phyloP scores from a whole-genome alignment of 2,329 filamentous ascomycete genomes.

The Elsinoe perseae region DNA sequence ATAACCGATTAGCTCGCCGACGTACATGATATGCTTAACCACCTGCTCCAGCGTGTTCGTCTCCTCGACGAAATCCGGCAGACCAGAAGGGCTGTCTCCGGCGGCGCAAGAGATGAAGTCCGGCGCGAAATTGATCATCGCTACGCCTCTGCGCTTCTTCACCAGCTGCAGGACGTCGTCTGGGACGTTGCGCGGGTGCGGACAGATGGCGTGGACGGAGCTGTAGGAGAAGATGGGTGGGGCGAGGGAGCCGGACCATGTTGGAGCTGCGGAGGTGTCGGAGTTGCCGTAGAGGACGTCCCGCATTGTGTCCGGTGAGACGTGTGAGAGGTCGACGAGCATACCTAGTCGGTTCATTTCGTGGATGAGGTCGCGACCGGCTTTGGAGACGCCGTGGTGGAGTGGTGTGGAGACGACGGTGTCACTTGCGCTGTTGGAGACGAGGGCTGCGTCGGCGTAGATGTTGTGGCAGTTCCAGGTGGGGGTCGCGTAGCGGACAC shows the following conservation, averaged over 20 bases:
- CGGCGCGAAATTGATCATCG: conserved; percentile 87
- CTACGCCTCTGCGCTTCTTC: conserved; percentile 62
- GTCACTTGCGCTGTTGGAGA: conserved; percentile 40
- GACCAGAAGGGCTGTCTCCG: conserved; percentile 47
- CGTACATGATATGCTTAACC: conserved; percentile 71
- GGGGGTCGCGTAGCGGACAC: conserved; percentile 79
- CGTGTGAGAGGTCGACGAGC: conserved; percentile 84
- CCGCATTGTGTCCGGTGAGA: conserved; percentile 71
- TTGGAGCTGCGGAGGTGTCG: conserved; percentile 40
- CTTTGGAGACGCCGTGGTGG: conserved; percentile 65
- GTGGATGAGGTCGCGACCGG: conserved; percentile 59
- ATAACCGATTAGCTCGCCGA: conserved; percentile 75
- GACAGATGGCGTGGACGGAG: conserved; percentile 70
- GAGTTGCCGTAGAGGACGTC: conserved; percentile 53
- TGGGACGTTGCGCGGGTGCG: conserved; percentile 83
- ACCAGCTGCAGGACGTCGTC: conserved; percentile 75
- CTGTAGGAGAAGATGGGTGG: conserved; percentile 88
- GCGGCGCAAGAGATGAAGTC: conserved; percentile 69
- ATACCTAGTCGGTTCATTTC: conserved; percentile 96
- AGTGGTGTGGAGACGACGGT: conserved; percentile 44
- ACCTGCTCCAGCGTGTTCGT: conserved; percentile 72
- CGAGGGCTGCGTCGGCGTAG: conserved; percentile 76
- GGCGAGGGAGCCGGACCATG: conserved; percentile 65
- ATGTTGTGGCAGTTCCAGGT: conserved; percentile 92
- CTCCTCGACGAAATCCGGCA: conserved; percentile 59